Percentiles rank a stretch among this genome's conserved stretches.
Conservation (phyloP, 345 rosid species). For the Streptanthus diversifolius region DNA sequence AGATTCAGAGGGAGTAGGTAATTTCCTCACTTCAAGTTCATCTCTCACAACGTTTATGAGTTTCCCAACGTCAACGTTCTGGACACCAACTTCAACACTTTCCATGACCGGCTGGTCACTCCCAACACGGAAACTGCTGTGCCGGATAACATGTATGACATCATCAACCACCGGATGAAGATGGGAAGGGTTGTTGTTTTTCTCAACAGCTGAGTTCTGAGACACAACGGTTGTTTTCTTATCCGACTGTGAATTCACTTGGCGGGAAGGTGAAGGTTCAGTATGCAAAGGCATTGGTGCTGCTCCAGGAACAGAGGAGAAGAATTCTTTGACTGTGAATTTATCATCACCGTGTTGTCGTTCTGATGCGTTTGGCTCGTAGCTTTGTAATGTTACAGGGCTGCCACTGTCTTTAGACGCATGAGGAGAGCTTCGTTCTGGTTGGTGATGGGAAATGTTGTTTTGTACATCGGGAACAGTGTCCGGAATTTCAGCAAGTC, state of each 20-base stretch:
- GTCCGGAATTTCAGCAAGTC: slow-evolving; percentile 38
- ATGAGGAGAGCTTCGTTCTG: slow-evolving; percentile 42
- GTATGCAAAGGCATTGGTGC: slow-evolving; percentile 24
- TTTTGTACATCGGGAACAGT: slow-evolving; percentile 34
- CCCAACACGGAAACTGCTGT: slow-evolving; percentile 84
- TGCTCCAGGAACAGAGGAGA: slow-evolving; percentile 40
- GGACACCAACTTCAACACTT: slow-evolving; percentile 74
- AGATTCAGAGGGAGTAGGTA: slow-evolving; percentile 43
- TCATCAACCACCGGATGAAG: slow-evolving; percentile 69
- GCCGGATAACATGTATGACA: slow-evolving; percentile 82
- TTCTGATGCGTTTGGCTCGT: background rate
- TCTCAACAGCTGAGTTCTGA: slow-evolving; percentile 42
- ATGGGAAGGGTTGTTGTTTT: slow-evolving; percentile 39
- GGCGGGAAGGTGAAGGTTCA: slow-evolving; percentile 37
- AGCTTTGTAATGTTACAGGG: background rate
- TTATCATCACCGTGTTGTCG: slow-evolving; percentile 55
- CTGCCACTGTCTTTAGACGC: slow-evolving; percentile 20
- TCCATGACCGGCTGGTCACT: slow-evolving; percentile 83
- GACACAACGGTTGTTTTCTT: slow-evolving; percentile 36
- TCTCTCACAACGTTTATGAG: slow-evolving; percentile 70
- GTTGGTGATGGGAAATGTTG: slow-evolving; percentile 26
- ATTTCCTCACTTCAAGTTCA: slow-evolving; percentile 59
- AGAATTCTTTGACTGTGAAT: slow-evolving; percentile 61
- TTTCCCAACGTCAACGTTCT: slow-evolving; percentile 68
- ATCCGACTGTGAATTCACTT: slow-evolving; percentile 35